A percentile compares a stretch with the other conserved stretches of the same genome.
Conservation (phyloP, 306 rosid species). For the Quercus robur region DNA sequence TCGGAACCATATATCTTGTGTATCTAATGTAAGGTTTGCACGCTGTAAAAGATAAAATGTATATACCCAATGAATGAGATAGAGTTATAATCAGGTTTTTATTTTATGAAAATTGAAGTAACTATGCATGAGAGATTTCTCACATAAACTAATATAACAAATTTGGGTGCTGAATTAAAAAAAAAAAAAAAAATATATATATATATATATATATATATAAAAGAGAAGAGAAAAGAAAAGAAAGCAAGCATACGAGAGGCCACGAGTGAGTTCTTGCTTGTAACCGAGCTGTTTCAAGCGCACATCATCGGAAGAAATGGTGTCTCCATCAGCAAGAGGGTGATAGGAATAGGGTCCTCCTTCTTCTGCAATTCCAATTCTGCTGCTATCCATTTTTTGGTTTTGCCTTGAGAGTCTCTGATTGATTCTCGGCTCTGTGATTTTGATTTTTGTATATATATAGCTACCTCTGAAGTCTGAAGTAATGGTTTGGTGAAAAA, state of each 20-base stretch:
- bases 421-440: neutral
- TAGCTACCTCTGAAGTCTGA: neutral
- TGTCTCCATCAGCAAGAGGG: slow-evolving; percentile 14
- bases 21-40: too few relatives aligned
- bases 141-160: neutral
- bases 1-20: too few relatives aligned
- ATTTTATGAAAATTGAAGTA: too few relatives aligned
- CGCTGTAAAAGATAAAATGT: too few relatives aligned
- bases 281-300: slow-evolving; percentile 43
- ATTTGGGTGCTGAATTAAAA: neutral
- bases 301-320: slow-evolving; percentile 21
- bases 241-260: slow-evolving; percentile 30
- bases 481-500: neutral
- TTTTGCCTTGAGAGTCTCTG: neutral
- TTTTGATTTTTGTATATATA: neutral
- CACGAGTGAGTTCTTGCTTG: slow-evolving; percentile 43
- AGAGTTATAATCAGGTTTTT: too few relatives aligned
- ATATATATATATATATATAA: neutral
- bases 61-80: too few relatives aligned
- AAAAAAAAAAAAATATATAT: too few relatives aligned
- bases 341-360: slow-evolving; percentile 10
- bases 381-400: neutral
- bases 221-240: neutral
- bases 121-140: neutral
- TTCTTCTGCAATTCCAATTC: neutral